phyloP scores from a whole-genome alignment of 1,284 basidiomycete species.

The Mycena citricolor region DNA sequence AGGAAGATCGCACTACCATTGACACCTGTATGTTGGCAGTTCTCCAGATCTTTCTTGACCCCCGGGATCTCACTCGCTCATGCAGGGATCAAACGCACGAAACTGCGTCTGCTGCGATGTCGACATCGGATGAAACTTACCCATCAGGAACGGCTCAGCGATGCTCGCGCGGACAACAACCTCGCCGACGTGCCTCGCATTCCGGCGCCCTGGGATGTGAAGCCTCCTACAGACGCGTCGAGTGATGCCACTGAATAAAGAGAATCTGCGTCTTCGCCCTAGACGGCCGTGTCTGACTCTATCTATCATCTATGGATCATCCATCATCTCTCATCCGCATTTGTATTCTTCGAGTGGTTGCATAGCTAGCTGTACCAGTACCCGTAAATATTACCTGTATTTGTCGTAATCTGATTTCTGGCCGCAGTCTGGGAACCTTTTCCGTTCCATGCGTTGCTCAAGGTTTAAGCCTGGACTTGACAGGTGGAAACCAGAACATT shows the following conservation, averaged over 20 bases:
- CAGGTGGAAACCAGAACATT: no score
- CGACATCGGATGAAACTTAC: slow-evolving; percentile 71
- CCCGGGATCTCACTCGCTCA: slow-evolving; percentile 3
- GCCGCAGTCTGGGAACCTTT: no score
- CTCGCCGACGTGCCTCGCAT: slow-evolving; percentile 67
- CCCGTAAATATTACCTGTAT: no score
- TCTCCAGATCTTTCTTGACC: slow-evolving; percentile 5
- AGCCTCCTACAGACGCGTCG: no score
- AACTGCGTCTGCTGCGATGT: slow-evolving; percentile 71
- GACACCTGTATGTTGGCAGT: slow-evolving; percentile 64
- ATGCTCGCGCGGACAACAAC: slow-evolving; percentile 72
- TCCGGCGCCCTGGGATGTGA: slow-evolving; percentile 73
- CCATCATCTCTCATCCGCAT: slow-evolving; percentile 17
- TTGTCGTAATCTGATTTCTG: no score
- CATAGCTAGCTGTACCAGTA: no score
- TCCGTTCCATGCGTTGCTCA: no score
- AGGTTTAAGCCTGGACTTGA: no score
- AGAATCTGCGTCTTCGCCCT: slow-evolving; percentile 1
- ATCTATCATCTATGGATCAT: slow-evolving; percentile 16
- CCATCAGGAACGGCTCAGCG: slow-evolving; percentile 63
- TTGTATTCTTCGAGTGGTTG: no score
- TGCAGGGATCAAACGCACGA: slow-evolving; percentile 87
- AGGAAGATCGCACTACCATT: slow-evolving; percentile 81
- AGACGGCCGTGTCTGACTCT: slow-evolving; percentile 9
- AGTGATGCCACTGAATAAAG: slow-evolving; percentile 5